Evolutionary conservation across 441 rosid species (phyloP), one percentile per base, ranked within the genome.

Genomic region (Bocquillonia castaneifolia): DNA sequence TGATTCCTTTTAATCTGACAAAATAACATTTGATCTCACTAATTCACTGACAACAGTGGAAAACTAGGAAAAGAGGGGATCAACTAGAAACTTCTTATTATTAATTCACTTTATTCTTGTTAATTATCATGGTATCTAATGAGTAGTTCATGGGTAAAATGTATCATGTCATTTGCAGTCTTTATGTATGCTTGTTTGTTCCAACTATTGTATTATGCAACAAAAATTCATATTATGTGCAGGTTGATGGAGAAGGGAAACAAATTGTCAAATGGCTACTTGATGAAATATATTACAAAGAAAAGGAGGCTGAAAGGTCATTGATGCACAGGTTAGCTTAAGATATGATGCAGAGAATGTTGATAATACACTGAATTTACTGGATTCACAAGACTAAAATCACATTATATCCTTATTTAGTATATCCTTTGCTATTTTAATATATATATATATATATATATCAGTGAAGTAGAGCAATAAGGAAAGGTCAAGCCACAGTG

Each of bases 241-340:
- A 84, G 88, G 73, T 53, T 74, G 70, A 72, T 69, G 83, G 77
- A 64, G 60, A 73, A 55, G 74, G 58, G 63, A 82, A 77, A 64
- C 80, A 74, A 66, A 64, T 80, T 40, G 77, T 82, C 68, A 85
- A 85, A 77, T 85, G 92, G 92, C 56, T 87, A 57, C 86, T 87
- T 40, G 88, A 87, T 59, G 89, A 87, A 77, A 87, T 85, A 74
- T 76, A 82, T 66, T 79, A 10, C 48, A 74, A 81, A 71, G 92
- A 87, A 79, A 87, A 77, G 61, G 92, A 82, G 70, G 89, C 92
- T 70, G 86, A 87, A 77, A 85, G 89, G 59, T 87, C 92, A 59
- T 75, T 85, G 71, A 87, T 87, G 89, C 89, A 85, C 78, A 80
- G 89, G 89, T 85, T 31, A 68, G 71, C 55, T 65, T 58, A 42